Evolutionary conservation across 108 stramenopile species (phyloP), one percentile per base, ranked within the genome.

Genomic region (Cyclotella cryptica): DNA sequence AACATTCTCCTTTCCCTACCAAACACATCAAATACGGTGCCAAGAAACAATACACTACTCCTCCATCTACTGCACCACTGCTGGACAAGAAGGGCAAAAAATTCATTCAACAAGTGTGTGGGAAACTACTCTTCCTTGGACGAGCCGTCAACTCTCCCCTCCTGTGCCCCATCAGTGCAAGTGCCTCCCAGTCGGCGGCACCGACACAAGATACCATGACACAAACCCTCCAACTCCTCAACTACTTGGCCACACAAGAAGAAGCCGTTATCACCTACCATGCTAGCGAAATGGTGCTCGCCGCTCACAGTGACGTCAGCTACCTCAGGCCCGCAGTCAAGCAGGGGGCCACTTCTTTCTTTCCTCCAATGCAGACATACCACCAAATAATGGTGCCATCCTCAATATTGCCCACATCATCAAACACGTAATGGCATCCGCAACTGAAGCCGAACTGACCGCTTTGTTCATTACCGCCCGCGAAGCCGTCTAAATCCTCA

Each of bases 161-260:
- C 47, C 47, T 49, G 3, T n/a, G 18, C 47, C 47, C 47, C 47
- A 49, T 49, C 47, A 49, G 47, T 49, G 63, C 41, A 80, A n/a
- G 5, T 41, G 10, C 85, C n/a, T 22, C 71, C 2, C 43, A 53
- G 42, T 78, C 78, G 71, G 22, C 77, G 7, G 15, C 49, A 21
- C 39, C 74, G 4, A 67, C 73, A 13, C 30, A 55, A 68, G 35
- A 68, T n/a, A 75, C 66, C 3, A 53, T 66, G 19, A 15, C 30
- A 5, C 24, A 55, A 39, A 75, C 30, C 69, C 66, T 17, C 40
- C 61, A 74, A 54, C 42, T 86, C 15, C 69, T 86, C 0, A 68
- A 86, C 51, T 86, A 86, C 55, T 39, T 63, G 3, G 80, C 85
- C 51, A 71, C 81, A n/a, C 68, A 86, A 54, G 81, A 81, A 10